Conservation (phyloP, 306 rosid species). For the Vigna radiata region DNA sequence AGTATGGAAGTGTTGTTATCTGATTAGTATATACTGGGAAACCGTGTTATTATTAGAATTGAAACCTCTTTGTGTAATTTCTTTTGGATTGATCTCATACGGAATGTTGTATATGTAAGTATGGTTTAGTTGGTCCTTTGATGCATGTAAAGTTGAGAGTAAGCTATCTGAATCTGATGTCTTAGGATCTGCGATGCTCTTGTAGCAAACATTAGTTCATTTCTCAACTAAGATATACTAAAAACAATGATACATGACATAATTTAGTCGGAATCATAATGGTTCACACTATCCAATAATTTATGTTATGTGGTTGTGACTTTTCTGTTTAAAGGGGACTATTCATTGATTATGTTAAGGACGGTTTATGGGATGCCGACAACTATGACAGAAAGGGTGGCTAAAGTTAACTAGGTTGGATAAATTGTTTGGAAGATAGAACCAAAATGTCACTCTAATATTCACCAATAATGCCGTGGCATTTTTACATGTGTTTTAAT, state of each 20-base stretch:
- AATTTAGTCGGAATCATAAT: not conserved
- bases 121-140: no score
- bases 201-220: no score
- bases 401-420: not conserved
- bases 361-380: not conserved
- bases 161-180: no score
- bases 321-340: not conserved
- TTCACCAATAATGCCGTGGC: not conserved
- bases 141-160: no score
- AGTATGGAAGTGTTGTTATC: no score
- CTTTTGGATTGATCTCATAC: no score
- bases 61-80: no score
- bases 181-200: no score
- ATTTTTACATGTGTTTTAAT: conserved; percentile 2
- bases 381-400: conserved; percentile 18
- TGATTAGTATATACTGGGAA: no score
- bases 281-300: no score
- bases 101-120: no score
- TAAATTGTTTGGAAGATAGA: conserved; percentile 4
- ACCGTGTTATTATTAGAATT: no score
- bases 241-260: not conserved
- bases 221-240: not conserved
- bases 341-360: not conserved
- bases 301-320: not conserved
- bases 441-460: not conserved